Percentiles rank a stretch among this genome's conserved stretches.
These are phyloP conservation scores for Zygosaccharomyces lentus DNA, from an alignment of 805 yeast species.

Conservation along the genomic window DNA sequence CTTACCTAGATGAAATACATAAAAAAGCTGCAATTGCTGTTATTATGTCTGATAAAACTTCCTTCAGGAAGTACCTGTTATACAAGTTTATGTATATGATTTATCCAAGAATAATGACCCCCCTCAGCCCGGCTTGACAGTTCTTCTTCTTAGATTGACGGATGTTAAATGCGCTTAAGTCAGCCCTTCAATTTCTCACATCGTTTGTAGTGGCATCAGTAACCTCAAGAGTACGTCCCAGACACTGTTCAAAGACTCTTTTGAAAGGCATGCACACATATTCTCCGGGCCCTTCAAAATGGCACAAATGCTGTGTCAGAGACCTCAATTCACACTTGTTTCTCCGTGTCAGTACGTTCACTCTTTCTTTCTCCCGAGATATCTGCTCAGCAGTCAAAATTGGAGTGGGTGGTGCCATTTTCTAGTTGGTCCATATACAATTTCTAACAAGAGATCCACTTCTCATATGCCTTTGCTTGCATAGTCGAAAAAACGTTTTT, in stretches of 20 bases:
- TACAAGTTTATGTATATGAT: too few species aligned
- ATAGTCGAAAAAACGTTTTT: neutral
- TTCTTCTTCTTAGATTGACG: too few species aligned
- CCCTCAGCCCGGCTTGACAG: too few species aligned
- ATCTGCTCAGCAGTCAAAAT: conserved; percentile 35
- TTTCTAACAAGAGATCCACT: neutral
- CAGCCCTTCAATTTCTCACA: conserved; percentile 9
- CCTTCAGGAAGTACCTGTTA: too few species aligned
- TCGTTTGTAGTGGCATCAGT: conserved; percentile 38
- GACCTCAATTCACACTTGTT: conserved; percentile 36
- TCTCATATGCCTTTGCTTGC: neutral
- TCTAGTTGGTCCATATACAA: neutral
- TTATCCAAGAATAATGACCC: too few species aligned
- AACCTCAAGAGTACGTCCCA: conserved; percentile 34
- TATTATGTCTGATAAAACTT: too few species aligned
- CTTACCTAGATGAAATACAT: too few species aligned
- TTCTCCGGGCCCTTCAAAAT: conserved; percentile 39
- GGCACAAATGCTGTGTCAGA: conserved; percentile 46
- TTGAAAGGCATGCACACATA: conserved; percentile 47
- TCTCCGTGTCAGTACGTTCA: conserved; percentile 21
- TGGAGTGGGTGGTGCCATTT: conserved; percentile 51
- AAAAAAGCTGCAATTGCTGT: too few species aligned
- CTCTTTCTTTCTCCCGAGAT: conserved; percentile 29
- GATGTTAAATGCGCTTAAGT: neutral
- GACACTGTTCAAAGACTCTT: conserved; percentile 44